Conservation (phyloP, 1,139 yeast species). For the Diutina catenulata region DNA sequence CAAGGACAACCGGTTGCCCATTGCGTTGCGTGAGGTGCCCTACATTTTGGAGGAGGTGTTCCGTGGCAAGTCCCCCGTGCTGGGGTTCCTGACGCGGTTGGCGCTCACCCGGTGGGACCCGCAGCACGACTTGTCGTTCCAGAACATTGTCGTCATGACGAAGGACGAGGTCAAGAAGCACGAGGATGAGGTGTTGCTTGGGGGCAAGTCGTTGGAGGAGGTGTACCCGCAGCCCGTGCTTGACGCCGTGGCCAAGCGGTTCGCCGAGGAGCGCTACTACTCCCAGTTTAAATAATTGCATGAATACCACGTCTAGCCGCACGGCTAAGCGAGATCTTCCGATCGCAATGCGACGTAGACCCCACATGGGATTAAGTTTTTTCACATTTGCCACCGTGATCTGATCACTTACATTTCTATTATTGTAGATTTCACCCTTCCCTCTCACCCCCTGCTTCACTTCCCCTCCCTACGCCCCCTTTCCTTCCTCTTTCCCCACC, state of each 20-base stretch:
- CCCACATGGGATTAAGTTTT: too few relatives aligned
- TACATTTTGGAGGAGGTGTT: conserved; percentile 87
- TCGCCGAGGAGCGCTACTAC: conserved; percentile 65
- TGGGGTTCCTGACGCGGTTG: conserved; percentile 72
- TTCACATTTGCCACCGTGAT: too few relatives aligned
- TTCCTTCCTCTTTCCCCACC: too few relatives aligned
- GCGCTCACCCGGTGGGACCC: conserved; percentile 82
- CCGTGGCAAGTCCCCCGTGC: conserved; percentile 82
- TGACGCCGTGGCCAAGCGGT: conserved; percentile 47
- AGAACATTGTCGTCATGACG: conserved; percentile 78
- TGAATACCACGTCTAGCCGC: too few relatives aligned
- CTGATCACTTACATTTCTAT: too few relatives aligned
- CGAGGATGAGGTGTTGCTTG: conserved; percentile 60
- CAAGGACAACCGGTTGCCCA: conserved; percentile 59
- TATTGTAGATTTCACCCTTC: too few relatives aligned
- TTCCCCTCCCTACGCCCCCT: too few relatives aligned
- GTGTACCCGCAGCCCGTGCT: conserved; percentile 57
- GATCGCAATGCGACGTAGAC: too few relatives aligned
- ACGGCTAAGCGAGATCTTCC: too few relatives aligned
- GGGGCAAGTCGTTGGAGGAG: conserved; percentile 46
- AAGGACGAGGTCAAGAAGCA: conserved; percentile 77
- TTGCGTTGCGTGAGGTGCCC: conserved; percentile 61
- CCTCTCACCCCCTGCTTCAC: too few relatives aligned
- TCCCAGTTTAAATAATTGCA: conserved; percentile 33
- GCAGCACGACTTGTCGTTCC: conserved; percentile 38